These are phyloP conservation scores for Chytriomyces confervae DNA, from an alignment of 192 early-diverging fungal species.

Conservation along the genomic window DNA sequence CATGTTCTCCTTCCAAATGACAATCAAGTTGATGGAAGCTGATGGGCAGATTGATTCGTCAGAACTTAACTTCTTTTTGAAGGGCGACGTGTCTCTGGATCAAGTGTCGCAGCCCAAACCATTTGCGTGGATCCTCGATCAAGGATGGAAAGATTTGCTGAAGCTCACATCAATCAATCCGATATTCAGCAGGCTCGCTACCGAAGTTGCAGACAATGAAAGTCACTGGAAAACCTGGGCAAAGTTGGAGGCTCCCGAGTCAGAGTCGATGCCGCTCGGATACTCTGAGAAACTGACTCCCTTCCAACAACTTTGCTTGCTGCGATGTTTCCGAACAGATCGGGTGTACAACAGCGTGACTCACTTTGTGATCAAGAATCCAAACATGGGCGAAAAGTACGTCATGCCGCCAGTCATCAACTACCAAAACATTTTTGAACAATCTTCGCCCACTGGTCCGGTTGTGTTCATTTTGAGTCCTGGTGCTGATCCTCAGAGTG, in stretches of 20 bases:
- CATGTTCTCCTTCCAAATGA: slow-evolving; percentile 72
- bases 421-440: slow-evolving; percentile 69
- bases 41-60: slow-evolving; percentile 57
- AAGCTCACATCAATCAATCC: slow-evolving; percentile 53
- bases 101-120: slow-evolving; percentile 56
- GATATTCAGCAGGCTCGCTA: slow-evolving; percentile 49
- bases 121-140: slow-evolving; percentile 60
- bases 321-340: slow-evolving; percentile 64
- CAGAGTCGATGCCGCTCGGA: slow-evolving; percentile 55
- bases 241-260: slow-evolving; percentile 56
- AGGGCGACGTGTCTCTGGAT: slow-evolving; percentile 67
- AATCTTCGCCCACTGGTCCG: slow-evolving; percentile 63
- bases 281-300: slow-evolving; percentile 56
- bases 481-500: slow-evolving; percentile 69
- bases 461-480: slow-evolving; percentile 68
- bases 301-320: slow-evolving; percentile 65
- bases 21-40: slow-evolving; percentile 63
- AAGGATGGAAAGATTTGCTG: slow-evolving; percentile 66
- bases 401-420: slow-evolving; percentile 73
- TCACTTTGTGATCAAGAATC: slow-evolving; percentile 63
- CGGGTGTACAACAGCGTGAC: slow-evolving; percentile 68
- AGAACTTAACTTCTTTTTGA: slow-evolving; percentile 68
- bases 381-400: slow-evolving; percentile 65
- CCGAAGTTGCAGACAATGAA: slow-evolving; percentile 55
- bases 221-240: slow-evolving; percentile 56